Evolutionary conservation across 352 stramenopile species (phyloP), one percentile per base, ranked within the genome.

Genomic region (Lagenidium giganteum): DNA sequence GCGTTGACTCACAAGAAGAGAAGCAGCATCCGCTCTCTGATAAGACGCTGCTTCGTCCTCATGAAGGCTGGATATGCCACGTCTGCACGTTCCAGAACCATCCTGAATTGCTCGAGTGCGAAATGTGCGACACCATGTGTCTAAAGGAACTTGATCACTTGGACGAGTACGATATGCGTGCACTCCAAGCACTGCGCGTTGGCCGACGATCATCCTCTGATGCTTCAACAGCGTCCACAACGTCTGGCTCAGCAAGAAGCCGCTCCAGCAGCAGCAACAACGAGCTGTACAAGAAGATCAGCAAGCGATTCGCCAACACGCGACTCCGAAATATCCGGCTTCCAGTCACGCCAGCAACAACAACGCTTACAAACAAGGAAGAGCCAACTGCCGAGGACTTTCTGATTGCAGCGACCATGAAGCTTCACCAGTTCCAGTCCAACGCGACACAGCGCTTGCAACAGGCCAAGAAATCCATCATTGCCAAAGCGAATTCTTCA

Each of bases 31-130:
- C n/a, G n/a, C n/a, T n/a, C n/a, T n/a, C n/a, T n/a, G n/a, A n/a
- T n/a, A n/a, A n/a, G n/a, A n/a, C n/a, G n/a, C n/a, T n/a, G n/a
- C n/a, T n/a, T n/a, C n/a, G n/a, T n/a, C n/a, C n/a, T n/a, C n/a
- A n/a, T 2, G 29, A 27, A 6, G 43, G 47, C 16, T 93, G 82
- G 82, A 59, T 41, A 12, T 93, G 82, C 35, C 63, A 63, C 34
- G 76, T 85, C 49, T 93, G 82, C 37, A 90, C 82, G 23, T 93
- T 92, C 43, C 57, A 64, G 4, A 93, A 93, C 53, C 82, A 93
- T 26, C 64, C 71, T 3, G 43, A 87, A 43, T 46, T 92, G 18
- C 28, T 42, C 1, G 67, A 79, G 42, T 89, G 74, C 40, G 77
- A 93, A 52, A 81, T 93, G 41, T 90, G 77, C 31, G 77, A 87